phyloP scores from a whole-genome alignment of 2,329 filamentous ascomycete genomes.

The Aureobasidium namibiae region DNA sequence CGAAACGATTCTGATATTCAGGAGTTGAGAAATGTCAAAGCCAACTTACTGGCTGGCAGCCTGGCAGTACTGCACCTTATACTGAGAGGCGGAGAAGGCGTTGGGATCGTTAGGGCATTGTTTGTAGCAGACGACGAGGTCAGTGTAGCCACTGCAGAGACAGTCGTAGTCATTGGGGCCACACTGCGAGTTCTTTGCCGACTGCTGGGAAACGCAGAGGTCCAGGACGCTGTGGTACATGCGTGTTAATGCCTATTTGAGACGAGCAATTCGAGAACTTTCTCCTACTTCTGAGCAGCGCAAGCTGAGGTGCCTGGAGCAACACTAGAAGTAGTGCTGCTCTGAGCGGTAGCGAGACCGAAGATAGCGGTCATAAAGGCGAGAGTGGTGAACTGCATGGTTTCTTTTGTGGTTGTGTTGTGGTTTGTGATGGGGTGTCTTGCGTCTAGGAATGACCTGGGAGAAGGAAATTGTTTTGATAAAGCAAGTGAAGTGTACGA shows the following conservation, averaged over 20 bases:
- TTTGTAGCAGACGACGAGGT: slow-evolving; percentile 46
- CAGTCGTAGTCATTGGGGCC: slow-evolving; percentile 45
- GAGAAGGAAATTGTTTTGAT: no score
- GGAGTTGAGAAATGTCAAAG: no score
- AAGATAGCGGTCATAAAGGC: slow-evolving; percentile 30
- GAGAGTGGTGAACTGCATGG: slow-evolving; percentile 13
- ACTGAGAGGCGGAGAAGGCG: slow-evolving; percentile 9
- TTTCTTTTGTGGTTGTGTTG: no score
- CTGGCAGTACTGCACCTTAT: slow-evolving; percentile 13
- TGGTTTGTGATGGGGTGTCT: not conserved
- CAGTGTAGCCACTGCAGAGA: slow-evolving; percentile 47
- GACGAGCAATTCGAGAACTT: not conserved
- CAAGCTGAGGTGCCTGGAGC: slow-evolving; percentile 22
- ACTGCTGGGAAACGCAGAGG: slow-evolving; percentile 36
- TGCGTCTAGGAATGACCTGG: not conserved
- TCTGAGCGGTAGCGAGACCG: slow-evolving; percentile 21
- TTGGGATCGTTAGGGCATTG: slow-evolving; percentile 45
- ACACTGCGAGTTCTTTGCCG: slow-evolving; percentile 37
- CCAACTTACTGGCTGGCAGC: slow-evolving; percentile 11
- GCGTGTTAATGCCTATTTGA: not conserved
- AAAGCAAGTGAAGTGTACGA: not conserved
- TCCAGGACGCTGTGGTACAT: slow-evolving; percentile 40
- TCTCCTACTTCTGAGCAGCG: slow-evolving; percentile 30
- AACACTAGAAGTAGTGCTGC: slow-evolving; percentile 25
- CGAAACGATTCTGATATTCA: not conserved